A percentile compares a stretch with the other conserved stretches of the same genome.
Evolutionary conservation across 768 basidiomycete genomes (phyloP).

Genomic region (Rhizopogon rudus): DNA sequence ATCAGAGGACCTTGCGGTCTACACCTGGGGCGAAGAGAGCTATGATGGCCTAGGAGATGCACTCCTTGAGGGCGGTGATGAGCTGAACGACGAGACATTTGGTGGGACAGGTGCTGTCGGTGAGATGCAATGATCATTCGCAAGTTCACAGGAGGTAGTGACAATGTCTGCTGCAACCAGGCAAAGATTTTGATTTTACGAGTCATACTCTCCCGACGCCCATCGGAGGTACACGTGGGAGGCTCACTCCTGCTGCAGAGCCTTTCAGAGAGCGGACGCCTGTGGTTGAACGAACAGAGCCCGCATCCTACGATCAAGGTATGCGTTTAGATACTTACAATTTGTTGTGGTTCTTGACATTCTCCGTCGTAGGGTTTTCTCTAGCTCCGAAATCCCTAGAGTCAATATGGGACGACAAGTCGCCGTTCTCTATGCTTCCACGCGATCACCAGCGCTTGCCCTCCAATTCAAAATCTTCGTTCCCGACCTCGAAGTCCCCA

Average conservation of each 20-base stretch:
- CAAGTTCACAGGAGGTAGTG: constrained; percentile 1
- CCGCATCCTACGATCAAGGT: constrained; percentile 22
- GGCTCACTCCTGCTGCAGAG: constrained; percentile 16
- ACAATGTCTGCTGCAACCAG: constrained; percentile 33
- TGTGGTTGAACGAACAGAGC: constrained; percentile 18
- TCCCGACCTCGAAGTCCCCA: constrained; percentile 15
- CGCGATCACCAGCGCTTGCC: constrained; percentile 29
- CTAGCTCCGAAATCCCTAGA: constrained; percentile 51
- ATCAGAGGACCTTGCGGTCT: constrained; percentile 82
- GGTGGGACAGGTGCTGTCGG: constrained; percentile 68
- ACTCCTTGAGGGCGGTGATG: constrained; percentile 86
- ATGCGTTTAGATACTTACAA: constrained; percentile 9
- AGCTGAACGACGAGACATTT: constrained; percentile 96
- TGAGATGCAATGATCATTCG: constrained; percentile 35
- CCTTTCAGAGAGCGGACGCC: constrained; percentile 22
- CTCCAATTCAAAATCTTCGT: constrained; percentile 18
- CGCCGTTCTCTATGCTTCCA: constrained; percentile 65
- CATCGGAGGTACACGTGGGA: constrained; percentile 9
- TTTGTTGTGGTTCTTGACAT: constrained; percentile 10
- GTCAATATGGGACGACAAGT: constrained; percentile 80
- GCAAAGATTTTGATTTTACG: constrained; percentile 90
- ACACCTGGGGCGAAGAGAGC: constrained; percentile 88
- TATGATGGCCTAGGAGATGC: constrained; percentile 88
- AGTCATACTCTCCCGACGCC: constrained; percentile 32
- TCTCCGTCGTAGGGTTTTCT: constrained; percentile 16